Evolutionary conservation across 1,139 yeast species (phyloP), one percentile per base, ranked within the genome.

Genomic region (Scheffersomyces stambukii): DNA sequence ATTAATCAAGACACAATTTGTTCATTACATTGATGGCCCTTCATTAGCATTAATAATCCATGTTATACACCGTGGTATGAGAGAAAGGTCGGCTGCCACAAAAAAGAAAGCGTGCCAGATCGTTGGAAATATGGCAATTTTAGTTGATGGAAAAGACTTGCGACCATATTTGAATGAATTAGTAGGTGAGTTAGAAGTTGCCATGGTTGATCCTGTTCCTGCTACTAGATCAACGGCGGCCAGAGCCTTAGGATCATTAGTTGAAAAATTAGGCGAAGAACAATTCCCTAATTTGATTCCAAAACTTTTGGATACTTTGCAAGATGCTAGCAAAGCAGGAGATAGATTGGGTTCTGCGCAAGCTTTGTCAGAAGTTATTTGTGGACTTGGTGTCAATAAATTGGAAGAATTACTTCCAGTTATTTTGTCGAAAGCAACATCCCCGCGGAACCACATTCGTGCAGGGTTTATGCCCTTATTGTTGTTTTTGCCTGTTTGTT

Each of bases 201-300:
- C 97, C 2, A 89, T 93, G 95, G 96, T 93, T 33, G 99, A 93
- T 49, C 98, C 98, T 1, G 98, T 93, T 29, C 96, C 98, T 20
- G 85, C 82, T 24, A 91, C 98, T 0, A 77, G 98, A 54, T 93
- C 97, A 2, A 93, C 96, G 19, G 98, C 97, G 15, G 91, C 96
- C 15, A 80, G 96, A 60, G 98, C 98, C 0, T 67, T 93, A 34
- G 99, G 99, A 42, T 88, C 96, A 0, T 68, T 93, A 43, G 96
- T 91, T 29, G 97, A 91, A 54, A 91, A 89, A 54, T 68, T 93
- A 25, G 99, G 99, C 35, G 99, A 93, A 58, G 95, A 84, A 25
- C 81, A 78, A 46, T 89, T 93, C 86, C 97, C 98, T 23, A 83
- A 77, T 30, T 77, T 93, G 55, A 83, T 93, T 46, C 84, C 94